A percentile compares a stretch with the other conserved stretches of the same genome.
These are phyloP conservation scores for Tulasnella sp. DNA, from an alignment of 768 basidiomycete genomes.

Conservation along the genomic window DNA sequence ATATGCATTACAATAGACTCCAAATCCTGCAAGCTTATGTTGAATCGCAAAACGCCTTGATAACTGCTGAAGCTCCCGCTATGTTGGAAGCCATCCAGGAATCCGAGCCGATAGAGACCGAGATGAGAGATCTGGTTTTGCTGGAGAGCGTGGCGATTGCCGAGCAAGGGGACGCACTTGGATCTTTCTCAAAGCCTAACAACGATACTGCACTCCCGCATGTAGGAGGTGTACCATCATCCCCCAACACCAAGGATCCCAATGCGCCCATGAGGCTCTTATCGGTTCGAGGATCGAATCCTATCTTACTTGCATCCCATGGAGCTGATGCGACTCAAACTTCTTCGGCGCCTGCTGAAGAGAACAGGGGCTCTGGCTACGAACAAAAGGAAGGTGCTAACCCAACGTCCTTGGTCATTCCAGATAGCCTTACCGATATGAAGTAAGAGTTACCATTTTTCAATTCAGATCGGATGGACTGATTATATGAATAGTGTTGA, in stretches of 20 bases:
- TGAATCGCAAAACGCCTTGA: slow-evolving; percentile 60
- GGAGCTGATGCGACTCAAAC: neutral
- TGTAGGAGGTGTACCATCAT: neutral
- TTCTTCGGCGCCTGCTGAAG: slow-evolving; percentile 11
- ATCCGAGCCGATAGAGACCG: slow-evolving; percentile 57
- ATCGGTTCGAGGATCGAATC: neutral
- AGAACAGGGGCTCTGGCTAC: slow-evolving; percentile 44
- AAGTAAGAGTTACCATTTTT: slow-evolving; percentile 45
- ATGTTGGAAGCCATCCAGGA: slow-evolving; percentile 68
- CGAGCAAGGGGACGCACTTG: slow-evolving; percentile 71
- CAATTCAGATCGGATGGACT: neutral
- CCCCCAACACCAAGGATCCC: no score
- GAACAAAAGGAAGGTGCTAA: slow-evolving; percentile 58
- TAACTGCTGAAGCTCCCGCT: slow-evolving; percentile 72
- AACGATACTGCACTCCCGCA: slow-evolving; percentile 1
- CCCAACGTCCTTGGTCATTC: slow-evolving; percentile 63
- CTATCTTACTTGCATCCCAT: neutral
- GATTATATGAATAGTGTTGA: slow-evolving; percentile 42
- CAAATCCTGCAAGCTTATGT: slow-evolving; percentile 74
- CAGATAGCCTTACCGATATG: slow-evolving; percentile 87
- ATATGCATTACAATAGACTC: slow-evolving; percentile 73
- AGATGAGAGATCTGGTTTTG: slow-evolving; percentile 64
- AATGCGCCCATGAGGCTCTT: slow-evolving; percentile 5
- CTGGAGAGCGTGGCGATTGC: slow-evolving; percentile 83
- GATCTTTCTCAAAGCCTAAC: neutral